Evolutionary conservation across 1,284 basidiomycete species (phyloP).

Genomic region (Cryptococcus sp.): DNA sequence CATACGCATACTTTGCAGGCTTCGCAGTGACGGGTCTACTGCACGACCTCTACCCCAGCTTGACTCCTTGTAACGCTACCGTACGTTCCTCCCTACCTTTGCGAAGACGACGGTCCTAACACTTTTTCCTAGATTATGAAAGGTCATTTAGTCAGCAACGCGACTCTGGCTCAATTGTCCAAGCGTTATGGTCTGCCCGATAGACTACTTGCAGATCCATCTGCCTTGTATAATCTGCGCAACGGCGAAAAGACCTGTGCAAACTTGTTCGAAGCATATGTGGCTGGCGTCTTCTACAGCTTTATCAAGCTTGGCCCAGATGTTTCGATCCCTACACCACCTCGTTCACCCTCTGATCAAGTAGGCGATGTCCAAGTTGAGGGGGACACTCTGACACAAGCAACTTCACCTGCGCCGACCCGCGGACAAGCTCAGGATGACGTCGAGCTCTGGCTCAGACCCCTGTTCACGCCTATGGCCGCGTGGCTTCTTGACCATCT

Average conservation of each 20-base stretch:
- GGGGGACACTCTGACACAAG: neutral
- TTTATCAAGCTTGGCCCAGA: conserved; percentile 14
- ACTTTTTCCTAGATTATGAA: conserved; percentile 19
- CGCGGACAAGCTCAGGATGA: conserved; percentile 37
- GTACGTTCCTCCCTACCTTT: conserved; percentile 20
- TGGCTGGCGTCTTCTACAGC: conserved; percentile 40
- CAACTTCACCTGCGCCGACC: conserved; percentile 4
- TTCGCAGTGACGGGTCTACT: conserved; percentile 36
- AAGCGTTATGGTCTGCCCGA: conserved; percentile 28
- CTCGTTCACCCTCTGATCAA: neutral
- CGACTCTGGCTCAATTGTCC: conserved; percentile 36
- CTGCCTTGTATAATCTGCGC: conserved; percentile 2
- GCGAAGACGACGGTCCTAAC: neutral
- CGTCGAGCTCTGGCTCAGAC: conserved; percentile 34
- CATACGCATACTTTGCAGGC: conserved; percentile 10
- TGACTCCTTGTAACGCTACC: conserved; percentile 36
- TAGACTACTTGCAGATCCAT: conserved; percentile 22
- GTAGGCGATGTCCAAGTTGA: neutral
- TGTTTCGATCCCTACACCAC: neutral
- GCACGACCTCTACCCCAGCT: conserved; percentile 39
- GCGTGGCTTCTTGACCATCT: conserved; percentile 25
- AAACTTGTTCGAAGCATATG: conserved; percentile 42
- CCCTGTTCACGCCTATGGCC: conserved; percentile 37
- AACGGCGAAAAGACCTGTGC: conserved; percentile 29
- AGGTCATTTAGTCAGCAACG: conserved; percentile 34